Base-by-base conservation (phyloP, 2,329 filamentous ascomycete species). In the Cladosporium sphaerospermum region DNA sequence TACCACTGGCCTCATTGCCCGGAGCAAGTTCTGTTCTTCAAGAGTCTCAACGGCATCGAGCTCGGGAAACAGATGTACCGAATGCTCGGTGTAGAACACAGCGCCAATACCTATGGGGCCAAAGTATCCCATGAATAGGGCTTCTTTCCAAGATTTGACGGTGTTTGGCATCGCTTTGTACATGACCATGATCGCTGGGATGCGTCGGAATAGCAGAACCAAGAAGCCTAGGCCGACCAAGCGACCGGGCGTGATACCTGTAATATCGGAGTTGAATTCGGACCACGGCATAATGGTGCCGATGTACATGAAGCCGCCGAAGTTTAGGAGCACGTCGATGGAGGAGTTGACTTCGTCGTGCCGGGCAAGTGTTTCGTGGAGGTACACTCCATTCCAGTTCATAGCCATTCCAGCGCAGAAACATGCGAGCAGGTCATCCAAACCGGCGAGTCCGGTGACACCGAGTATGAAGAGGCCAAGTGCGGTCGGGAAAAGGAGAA, bases 371-470 rank as follows among this genome's bases (percentile, higher is more conserved):
- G 89, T 95, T 68, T 92, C 86, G 1, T 90, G 74, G 0, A 89
- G 85, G 69, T 93, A 95, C 87, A 87, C 92, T 69, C 93, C 89
- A 66, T 93, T 88, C 82, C 88, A 90, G 0, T 88, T 93, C 59
- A 95, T 93, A 0, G 81, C 80, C 63, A 93, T 95, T 1, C 89
- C 89, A 1, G 90, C 89, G 60, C 95, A 83, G 65, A 95, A 95
- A 71, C 89, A 93, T 1, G 89, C 89, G 8, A 95, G 76, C 1
- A 95, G 85, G 63, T 95, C 89, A 64, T 95, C 89, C 37, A 83
- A 90, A 1, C 89, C 89, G 42, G 93, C 79, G 75, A 95, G 79
- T 1, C 89, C 89, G 57, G 87, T 90, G 0, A 88, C 93, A 0
- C 89, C 89, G 0, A 88, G 78, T 45, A 93, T 85, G 63, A 95